Conservation (phyloP, 108 stramenopile genomes). For the Licmophora abbreviata region DNA sequence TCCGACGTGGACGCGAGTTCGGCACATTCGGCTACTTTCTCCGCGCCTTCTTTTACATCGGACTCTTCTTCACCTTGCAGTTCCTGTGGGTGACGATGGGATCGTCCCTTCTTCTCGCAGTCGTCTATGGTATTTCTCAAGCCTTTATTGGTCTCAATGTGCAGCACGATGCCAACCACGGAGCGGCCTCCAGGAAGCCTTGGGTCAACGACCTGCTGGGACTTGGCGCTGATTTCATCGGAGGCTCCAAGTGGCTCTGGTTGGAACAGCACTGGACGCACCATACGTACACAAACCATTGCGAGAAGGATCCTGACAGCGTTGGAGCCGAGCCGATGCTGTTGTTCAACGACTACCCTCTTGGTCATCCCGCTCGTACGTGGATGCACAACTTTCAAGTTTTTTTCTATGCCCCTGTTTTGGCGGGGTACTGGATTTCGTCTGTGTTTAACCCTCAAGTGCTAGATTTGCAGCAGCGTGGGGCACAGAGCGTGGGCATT, state of each 20-base stretch:
- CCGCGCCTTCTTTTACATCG: slow-evolving; percentile 62
- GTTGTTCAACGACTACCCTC: slow-evolving; percentile 75
- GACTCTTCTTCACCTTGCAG: slow-evolving; percentile 55
- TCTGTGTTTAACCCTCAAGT: slow-evolving; percentile 75
- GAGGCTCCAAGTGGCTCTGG: slow-evolving; percentile 86
- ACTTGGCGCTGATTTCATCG: slow-evolving; percentile 83
- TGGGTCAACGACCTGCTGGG: slow-evolving; percentile 82
- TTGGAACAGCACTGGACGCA: slow-evolving; percentile 89
- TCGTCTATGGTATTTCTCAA: slow-evolving; percentile 64
- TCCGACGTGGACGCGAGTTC: slow-evolving; percentile 76
- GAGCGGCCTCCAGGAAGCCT: slow-evolving; percentile 72
- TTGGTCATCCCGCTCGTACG: slow-evolving; percentile 50
- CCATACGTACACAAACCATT: slow-evolving; percentile 70
- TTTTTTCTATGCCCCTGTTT: slow-evolving; percentile 53
- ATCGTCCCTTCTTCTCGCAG: slow-evolving; percentile 48
- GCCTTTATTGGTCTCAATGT: slow-evolving; percentile 88
- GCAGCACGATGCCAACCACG: slow-evolving; percentile 95
- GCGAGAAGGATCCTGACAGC: slow-evolving; percentile 71
- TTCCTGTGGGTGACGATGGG: slow-evolving; percentile 50
- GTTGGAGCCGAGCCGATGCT: slow-evolving; percentile 82
- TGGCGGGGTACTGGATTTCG: slow-evolving; percentile 74
- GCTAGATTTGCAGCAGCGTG: slow-evolving; percentile 65
- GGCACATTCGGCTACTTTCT: slow-evolving; percentile 68
- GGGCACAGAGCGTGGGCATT: slow-evolving; percentile 52
- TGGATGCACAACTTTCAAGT: slow-evolving; percentile 74